Conservation (phyloP, 805 yeast species). For the Kuraishia molischiana region DNA sequence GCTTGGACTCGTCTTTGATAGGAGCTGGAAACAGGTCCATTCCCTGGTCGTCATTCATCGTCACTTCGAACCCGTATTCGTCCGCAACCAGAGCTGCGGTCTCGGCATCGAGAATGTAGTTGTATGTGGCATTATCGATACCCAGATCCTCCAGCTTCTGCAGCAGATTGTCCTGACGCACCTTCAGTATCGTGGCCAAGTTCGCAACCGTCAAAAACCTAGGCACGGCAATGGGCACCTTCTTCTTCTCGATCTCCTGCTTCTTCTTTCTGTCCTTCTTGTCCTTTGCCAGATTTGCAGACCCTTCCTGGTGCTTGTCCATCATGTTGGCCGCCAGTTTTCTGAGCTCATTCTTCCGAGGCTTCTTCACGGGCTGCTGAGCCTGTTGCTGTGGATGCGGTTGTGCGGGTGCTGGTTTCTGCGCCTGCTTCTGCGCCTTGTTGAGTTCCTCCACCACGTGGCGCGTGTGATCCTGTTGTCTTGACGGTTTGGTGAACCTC, state of each 20-base stretch:
- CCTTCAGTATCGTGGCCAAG: constrained; percentile 59
- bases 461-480: too few relatives aligned
- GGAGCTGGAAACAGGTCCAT: constrained; percentile 52
- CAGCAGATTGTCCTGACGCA: constrained; percentile 53
- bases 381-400: not conserved
- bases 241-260: not conserved
- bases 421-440: not conserved
- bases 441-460: not conserved
- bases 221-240: constrained; percentile 39
- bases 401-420: not conserved
- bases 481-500: not conserved
- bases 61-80: constrained; percentile 71
- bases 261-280: not conserved
- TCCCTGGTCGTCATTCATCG: constrained; percentile 45
- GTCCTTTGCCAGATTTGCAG: not conserved
- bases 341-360: not conserved
- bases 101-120: constrained; percentile 77
- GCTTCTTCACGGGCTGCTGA: too few relatives aligned
- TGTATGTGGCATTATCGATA: constrained; percentile 59
- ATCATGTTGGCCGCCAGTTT: not conserved
- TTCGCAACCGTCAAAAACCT: constrained; percentile 72
- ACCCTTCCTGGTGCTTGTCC: not conserved
- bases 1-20: constrained; percentile 20
- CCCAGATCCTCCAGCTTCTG: constrained; percentile 58
- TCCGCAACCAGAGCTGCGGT: constrained; percentile 82